Percentiles rank a stretch among this genome's conserved stretches.
phyloP scores from a whole-genome alignment of 441 rosid genomes.

The Populus trichocarpa region DNA sequence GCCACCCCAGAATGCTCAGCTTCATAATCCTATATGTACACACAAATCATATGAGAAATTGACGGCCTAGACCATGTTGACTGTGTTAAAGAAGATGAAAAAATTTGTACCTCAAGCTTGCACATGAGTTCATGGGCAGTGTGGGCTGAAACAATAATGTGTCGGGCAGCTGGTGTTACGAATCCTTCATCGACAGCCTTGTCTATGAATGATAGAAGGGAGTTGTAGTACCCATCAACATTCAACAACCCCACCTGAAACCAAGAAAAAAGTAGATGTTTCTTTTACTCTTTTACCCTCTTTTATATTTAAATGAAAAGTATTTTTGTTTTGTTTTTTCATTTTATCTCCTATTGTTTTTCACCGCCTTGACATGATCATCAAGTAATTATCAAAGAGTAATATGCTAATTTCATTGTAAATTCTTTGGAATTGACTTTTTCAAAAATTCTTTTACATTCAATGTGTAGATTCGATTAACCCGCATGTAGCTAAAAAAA shows the following conservation, averaged over 20 bases:
- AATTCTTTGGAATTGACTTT: neutral
- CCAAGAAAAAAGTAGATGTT: neutral
- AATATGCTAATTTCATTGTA: neutral
- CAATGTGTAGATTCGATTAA: neutral
- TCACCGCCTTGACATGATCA: neutral
- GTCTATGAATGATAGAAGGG: conserved; percentile 63
- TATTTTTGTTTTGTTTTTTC: too few relatives aligned
- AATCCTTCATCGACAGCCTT: conserved; percentile 44
- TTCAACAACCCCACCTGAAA: conserved; percentile 82
- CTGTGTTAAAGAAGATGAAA: too few relatives aligned
- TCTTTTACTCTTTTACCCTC: neutral
- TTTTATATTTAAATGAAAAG: neutral
- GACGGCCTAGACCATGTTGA: neutral
- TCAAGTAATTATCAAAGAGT: neutral
- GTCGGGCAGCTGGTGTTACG: conserved; percentile 71
- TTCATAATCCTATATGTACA: conserved; percentile 55
- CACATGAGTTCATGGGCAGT: conserved; percentile 75
- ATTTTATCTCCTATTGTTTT: too few relatives aligned
- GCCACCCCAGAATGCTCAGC: conserved; percentile 72
- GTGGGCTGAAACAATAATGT: conserved; percentile 82
- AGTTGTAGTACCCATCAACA: conserved; percentile 88
- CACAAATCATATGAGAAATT: neutral
- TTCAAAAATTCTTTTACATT: neutral
- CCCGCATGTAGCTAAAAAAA: neutral
- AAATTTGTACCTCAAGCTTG: conserved; percentile 63